Evolutionary conservation across 1,139 yeast genomes (phyloP).

Genomic region (Blastobotrys aristatus): DNA sequence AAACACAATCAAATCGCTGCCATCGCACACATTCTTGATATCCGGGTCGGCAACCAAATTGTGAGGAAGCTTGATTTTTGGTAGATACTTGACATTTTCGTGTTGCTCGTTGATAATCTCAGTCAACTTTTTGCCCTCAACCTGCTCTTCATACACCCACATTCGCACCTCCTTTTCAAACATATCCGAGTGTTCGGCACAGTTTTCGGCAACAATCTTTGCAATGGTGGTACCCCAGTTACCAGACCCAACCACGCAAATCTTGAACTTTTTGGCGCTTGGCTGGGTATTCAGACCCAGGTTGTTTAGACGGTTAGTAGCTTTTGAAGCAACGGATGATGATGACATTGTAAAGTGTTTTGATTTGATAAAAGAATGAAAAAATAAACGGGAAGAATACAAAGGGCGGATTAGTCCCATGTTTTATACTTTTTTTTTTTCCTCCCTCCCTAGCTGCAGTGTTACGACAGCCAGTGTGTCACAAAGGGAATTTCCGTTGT

Average conservation of each 20-base stretch:
- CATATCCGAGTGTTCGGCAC: constrained; percentile 59
- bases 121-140: constrained; percentile 62
- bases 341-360: not conserved
- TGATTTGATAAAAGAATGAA: constrained; percentile 1
- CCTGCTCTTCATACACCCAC: constrained; percentile 90
- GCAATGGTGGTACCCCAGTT: constrained; percentile 91
- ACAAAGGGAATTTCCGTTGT: no score
- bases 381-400: no score
- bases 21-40: constrained; percentile 62
- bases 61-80: constrained; percentile 70
- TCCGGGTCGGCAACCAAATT: constrained; percentile 85
- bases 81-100: constrained; percentile 76
- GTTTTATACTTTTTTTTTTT: constrained; percentile 7
- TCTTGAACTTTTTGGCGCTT: constrained; percentile 23
- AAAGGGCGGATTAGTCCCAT: constrained; percentile 10
- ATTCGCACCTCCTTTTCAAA: constrained; percentile 69
- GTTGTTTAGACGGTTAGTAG: constrained; percentile 15
- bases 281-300: constrained; percentile 9
- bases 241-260: constrained; percentile 42
- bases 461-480: no score
- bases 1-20: constrained; percentile 78
- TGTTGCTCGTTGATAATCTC: constrained; percentile 82
- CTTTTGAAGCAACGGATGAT: constrained; percentile 13
- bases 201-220: constrained; percentile 84
- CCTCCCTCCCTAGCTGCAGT: no score